Conservation (phyloP, 2,329 filamentous ascomycete species). For the Leptographium wingfieldii region DNA sequence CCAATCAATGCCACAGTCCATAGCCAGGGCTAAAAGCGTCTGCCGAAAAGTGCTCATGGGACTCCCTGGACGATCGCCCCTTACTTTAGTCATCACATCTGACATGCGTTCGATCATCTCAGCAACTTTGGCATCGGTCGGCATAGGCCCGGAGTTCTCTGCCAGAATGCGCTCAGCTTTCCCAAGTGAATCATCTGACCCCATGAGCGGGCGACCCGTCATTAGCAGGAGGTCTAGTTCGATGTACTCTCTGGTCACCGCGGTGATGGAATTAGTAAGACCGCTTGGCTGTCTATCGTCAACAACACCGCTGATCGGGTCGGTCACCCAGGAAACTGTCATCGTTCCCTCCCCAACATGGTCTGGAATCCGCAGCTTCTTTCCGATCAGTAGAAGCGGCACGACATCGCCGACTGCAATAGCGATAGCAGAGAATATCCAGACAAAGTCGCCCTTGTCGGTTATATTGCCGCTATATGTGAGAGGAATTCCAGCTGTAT, state of each 20-base stretch:
- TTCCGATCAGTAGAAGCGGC: slow-evolving; percentile 5
- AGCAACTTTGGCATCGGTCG: background rate
- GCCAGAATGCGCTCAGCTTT: background rate
- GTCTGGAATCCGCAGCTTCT: background rate
- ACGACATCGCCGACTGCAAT: slow-evolving; percentile 11
- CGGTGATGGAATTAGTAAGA: slow-evolving; percentile 5
- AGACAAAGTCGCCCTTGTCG: slow-evolving; percentile 10
- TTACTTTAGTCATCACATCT: background rate
- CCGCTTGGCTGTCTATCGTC: slow-evolving; percentile 1
- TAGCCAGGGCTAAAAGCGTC: slow-evolving; percentile 7
- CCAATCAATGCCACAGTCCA: slow-evolving; percentile 12
- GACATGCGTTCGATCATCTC: background rate
- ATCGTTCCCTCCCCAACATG: background rate
- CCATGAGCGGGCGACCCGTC: slow-evolving; percentile 1
- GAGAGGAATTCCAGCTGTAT: slow-evolving; percentile 14
- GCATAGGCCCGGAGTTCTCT: background rate
- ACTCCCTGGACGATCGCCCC: background rate
- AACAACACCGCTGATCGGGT: slow-evolving; percentile 3
- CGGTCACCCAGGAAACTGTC: slow-evolving; percentile 1
- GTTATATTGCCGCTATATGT: slow-evolving; percentile 7
- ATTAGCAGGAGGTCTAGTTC: slow-evolving; percentile 14
- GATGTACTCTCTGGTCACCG: slow-evolving; percentile 11
- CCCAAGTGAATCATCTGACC: background rate
- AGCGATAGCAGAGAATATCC: slow-evolving; percentile 11
- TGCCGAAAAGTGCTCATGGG: background rate